phyloP scores from a whole-genome alignment of 2,329 filamentous ascomycete genomes.

The Parasarocladium wereldwijsianum region DNA sequence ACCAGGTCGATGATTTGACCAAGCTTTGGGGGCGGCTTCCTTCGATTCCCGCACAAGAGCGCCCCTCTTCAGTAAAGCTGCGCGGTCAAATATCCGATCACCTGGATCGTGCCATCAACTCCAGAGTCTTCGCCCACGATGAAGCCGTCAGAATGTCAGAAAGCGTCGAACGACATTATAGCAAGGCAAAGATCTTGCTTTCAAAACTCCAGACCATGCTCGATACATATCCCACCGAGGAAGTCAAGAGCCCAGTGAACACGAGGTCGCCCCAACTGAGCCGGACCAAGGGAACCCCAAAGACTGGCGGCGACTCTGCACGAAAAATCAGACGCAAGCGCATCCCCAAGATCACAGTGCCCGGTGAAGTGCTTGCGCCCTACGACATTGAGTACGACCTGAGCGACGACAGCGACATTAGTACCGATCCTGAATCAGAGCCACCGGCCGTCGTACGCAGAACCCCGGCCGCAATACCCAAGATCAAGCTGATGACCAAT shows the following conservation, averaged over 20 bases:
- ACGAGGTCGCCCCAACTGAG: constrained; percentile 38
- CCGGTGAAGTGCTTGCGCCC: constrained; percentile 50
- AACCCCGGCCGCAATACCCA: constrained; percentile 21
- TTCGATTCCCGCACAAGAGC: constrained; percentile 27
- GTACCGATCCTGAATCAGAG: constrained; percentile 34
- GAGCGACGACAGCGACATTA: constrained; percentile 36
- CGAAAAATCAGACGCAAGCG: constrained; percentile 20
- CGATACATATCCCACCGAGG: constrained; percentile 42
- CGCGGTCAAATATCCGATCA: constrained; percentile 46
- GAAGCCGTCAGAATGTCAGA: constrained; percentile 50
- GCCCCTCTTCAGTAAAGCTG: constrained; percentile 33
- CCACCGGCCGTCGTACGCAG: constrained; percentile 18
- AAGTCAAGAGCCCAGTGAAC: constrained; percentile 34
- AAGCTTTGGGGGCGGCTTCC: constrained; percentile 42
- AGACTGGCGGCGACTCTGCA: constrained; percentile 26
- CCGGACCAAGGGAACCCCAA: constrained; percentile 32
- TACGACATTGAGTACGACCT: constrained; percentile 51
- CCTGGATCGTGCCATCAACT: constrained; percentile 36
- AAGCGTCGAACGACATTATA: constrained; percentile 47
- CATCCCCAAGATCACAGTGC: constrained; percentile 46
- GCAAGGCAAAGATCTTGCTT: constrained; percentile 42
- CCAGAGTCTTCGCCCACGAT: constrained; percentile 43
- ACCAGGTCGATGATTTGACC: constrained; percentile 39
- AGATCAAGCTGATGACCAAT: constrained; percentile 34
- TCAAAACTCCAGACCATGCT: constrained; percentile 44